A percentile compares a stretch with the other conserved stretches of the same genome.
Evolutionary conservation across 192 early-diverging fungal species (phyloP).

Genomic region (Coemansia sp.): DNA sequence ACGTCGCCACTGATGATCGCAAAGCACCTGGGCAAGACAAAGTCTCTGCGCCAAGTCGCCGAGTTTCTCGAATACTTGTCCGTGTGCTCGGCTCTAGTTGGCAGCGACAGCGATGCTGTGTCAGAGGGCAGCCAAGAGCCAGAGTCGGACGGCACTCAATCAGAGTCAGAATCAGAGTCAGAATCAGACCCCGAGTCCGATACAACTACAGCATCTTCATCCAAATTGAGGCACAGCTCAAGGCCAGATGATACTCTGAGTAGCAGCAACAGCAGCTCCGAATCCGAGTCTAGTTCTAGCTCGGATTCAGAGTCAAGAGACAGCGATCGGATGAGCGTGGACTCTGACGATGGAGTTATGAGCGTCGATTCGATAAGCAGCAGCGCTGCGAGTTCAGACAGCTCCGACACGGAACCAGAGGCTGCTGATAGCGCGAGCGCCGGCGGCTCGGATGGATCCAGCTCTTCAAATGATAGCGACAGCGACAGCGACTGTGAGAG

Average conservation of each 20-base stretch:
- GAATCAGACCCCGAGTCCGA: not conserved
- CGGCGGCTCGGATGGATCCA: not conserved
- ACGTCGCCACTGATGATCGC: conserved; percentile 15
- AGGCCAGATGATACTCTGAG: not conserved
- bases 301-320: not conserved
- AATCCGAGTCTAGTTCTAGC: not conserved
- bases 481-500: not conserved
- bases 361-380: not conserved
- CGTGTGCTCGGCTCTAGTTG: conserved; percentile 21
- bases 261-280: not conserved
- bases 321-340: not conserved
- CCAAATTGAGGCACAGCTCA: not conserved
- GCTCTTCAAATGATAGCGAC: not conserved
- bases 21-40: conserved; percentile 26
- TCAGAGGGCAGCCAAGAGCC: conserved; percentile 1
- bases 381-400: not conserved
- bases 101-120: not conserved
- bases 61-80: conserved; percentile 39
- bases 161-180: not conserved
- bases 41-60: conserved; percentile 46
- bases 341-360: not conserved
- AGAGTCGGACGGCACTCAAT: not conserved
- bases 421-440: not conserved
- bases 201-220: not conserved
- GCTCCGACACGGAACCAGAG: not conserved